phyloP scores from a whole-genome alignment of 257 asterid species.

The Fraxinus cuspidata region DNA sequence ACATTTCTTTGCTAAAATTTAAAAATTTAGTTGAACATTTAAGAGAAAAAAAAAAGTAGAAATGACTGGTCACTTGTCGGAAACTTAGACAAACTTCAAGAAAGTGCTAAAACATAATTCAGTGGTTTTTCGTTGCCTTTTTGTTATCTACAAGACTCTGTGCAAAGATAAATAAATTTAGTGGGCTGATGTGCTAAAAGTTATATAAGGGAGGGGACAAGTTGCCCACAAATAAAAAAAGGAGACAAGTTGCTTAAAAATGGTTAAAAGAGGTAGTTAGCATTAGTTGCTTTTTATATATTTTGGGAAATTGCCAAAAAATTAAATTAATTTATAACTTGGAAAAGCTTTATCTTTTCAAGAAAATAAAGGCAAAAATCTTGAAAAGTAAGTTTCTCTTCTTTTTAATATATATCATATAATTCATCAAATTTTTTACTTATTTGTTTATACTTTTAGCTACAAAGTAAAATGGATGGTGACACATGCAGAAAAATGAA shows the following conservation, averaged over 20 bases:
- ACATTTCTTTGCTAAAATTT: too few species aligned
- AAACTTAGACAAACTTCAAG: background rate
- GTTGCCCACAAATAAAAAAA: background rate
- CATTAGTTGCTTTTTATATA: background rate
- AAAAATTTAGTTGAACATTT: too few species aligned
- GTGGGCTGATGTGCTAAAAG: background rate
- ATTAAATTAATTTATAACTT: background rate
- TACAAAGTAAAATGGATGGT: constrained; percentile 32
- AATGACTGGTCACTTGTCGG: too few species aligned
- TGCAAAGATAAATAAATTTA: background rate
- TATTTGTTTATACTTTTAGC: constrained; percentile 25
- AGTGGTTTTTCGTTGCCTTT: background rate
- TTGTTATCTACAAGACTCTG: constrained; percentile 24
- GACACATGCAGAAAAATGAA: constrained; percentile 16
- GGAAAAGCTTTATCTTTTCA: background rate
- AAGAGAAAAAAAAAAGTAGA: too few species aligned
- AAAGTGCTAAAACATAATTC: background rate
- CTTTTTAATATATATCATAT: background rate
- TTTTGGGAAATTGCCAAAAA: background rate
- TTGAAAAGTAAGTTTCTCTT: background rate
- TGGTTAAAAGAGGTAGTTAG: background rate
- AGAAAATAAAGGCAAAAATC: background rate
- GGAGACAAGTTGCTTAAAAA: background rate
- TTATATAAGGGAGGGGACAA: background rate
- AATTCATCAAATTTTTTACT: constrained; percentile 6